phyloP scores from a whole-genome alignment of 441 rosid genomes.

The Isatis lusitanica region DNA sequence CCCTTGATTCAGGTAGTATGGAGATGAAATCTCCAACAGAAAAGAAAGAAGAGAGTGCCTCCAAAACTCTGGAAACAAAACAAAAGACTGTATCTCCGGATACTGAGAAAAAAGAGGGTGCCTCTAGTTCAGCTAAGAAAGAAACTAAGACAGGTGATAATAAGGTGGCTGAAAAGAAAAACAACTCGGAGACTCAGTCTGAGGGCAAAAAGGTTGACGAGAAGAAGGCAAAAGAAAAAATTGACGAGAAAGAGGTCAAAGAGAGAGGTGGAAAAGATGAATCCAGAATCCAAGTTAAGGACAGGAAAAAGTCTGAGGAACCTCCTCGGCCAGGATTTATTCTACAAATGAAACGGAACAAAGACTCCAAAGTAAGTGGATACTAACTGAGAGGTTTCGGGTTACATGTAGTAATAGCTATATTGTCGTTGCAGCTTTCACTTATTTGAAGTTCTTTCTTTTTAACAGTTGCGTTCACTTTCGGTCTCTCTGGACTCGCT shows the following conservation, averaged over 20 bases:
- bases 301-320: conserved; percentile 74
- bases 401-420: conserved; percentile 21
- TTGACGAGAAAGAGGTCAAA: conserved; percentile 49
- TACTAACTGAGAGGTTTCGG: neutral
- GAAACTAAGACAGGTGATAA: conserved; percentile 39
- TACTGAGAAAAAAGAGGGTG: conserved; percentile 47
- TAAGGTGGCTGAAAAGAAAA: conserved; percentile 48
- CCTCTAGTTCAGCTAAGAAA: conserved; percentile 41
- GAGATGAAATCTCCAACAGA: conserved; percentile 42
- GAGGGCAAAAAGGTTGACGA: conserved; percentile 47
- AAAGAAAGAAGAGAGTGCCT: conserved; percentile 42
- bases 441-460: conserved; percentile 15
- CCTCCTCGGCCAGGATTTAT: conserved; percentile 88
- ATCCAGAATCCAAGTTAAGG: conserved; percentile 57
- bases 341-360: conserved; percentile 61
- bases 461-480: conserved; percentile 64
- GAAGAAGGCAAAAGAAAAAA: conserved; percentile 48
- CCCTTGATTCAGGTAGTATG: conserved; percentile 38
- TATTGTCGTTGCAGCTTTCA: neutral
- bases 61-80: conserved; percentile 27
- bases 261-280: conserved; percentile 53
- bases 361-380: conserved; percentile 68
- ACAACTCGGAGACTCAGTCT: conserved; percentile 39
- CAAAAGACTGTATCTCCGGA: conserved; percentile 37
- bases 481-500: conserved; percentile 92